These are phyloP conservation scores for Lagenidium giganteum DNA, from an alignment of 352 stramenopile species.

Conservation along the genomic window DNA sequence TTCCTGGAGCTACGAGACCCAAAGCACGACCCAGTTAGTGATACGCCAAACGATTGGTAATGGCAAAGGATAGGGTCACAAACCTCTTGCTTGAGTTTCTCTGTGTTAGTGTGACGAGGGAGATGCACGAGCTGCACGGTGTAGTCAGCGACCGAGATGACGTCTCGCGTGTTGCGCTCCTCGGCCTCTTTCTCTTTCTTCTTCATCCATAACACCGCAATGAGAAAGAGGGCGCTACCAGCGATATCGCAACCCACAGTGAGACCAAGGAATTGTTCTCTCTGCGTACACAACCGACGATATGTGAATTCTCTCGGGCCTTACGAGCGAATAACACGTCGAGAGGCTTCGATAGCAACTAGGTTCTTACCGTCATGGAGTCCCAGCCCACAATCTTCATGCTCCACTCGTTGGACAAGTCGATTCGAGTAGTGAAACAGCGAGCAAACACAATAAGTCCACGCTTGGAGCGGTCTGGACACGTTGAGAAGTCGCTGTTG, in stretches of 20 bases:
- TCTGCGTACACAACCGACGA: slow-evolving; percentile 21
- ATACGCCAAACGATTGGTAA: neutral
- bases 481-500: slow-evolving; percentile 53
- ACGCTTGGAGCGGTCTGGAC: slow-evolving; percentile 18
- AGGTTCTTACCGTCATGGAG: slow-evolving; percentile 54
- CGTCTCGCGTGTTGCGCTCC: slow-evolving; percentile 43
- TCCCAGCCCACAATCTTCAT: slow-evolving; percentile 79
- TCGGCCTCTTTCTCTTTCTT: slow-evolving; percentile 63
- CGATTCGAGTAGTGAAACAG: slow-evolving; percentile 77
- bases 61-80: neutral
- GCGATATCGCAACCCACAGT: slow-evolving; percentile 67
- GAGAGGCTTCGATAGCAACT: too few species aligned
- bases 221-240: slow-evolving; percentile 63
- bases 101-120: slow-evolving; percentile 50
- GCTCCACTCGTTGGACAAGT: slow-evolving; percentile 63
- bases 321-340: too few species aligned
- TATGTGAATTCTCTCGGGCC: neutral
- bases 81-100: slow-evolving; percentile 58
- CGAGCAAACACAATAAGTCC: slow-evolving; percentile 67
- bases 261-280: slow-evolving; percentile 59
- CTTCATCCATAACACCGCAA: slow-evolving; percentile 66
- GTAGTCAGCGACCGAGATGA: slow-evolving; percentile 73
- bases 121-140: slow-evolving; percentile 72
- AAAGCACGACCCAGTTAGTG: too few species aligned
- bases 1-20: slow-evolving; percentile 34